These are phyloP conservation scores for Citeromyces hawaiiensis DNA, from an alignment of 1,139 yeast species.

Conservation along the genomic window DNA sequence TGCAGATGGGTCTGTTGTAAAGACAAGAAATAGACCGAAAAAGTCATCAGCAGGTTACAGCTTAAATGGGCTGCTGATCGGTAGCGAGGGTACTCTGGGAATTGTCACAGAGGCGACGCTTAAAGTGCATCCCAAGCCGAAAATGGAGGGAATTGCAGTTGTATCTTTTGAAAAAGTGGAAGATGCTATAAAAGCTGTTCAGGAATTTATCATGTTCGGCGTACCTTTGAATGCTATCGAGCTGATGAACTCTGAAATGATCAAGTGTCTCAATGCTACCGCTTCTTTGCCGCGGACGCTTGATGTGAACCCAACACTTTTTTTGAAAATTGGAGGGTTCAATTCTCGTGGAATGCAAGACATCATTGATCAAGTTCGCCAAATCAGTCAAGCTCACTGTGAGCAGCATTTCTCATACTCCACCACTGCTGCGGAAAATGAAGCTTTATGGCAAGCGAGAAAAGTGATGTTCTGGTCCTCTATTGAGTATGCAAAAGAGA, in stretches of 20 bases:
- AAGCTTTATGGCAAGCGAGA: constrained; percentile 51
- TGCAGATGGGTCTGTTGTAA: constrained; percentile 47
- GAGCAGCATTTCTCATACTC: constrained; percentile 35
- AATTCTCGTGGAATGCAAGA: constrained; percentile 27
- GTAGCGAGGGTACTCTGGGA: constrained; percentile 55
- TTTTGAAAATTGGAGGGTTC: constrained; percentile 53
- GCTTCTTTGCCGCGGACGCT: constrained; percentile 34
- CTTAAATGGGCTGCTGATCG: constrained; percentile 40
- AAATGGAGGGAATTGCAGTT: constrained; percentile 34
- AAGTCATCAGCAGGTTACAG: constrained; percentile 53
- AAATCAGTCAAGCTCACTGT: constrained; percentile 24
- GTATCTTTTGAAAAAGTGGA: constrained; percentile 34
- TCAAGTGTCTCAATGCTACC: constrained; percentile 32
- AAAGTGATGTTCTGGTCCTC: constrained; percentile 59
- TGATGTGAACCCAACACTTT: constrained; percentile 37
- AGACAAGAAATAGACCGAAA: constrained; percentile 41
- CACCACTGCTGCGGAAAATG: constrained; percentile 31
- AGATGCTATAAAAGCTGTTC: constrained; percentile 42
- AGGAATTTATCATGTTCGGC: constrained; percentile 31
- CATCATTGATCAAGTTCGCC: constrained; percentile 25
- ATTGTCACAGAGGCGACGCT: constrained; percentile 50
- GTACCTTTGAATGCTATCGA: constrained; percentile 45
- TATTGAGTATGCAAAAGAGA: constrained; percentile 37
- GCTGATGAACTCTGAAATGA: constrained; percentile 40
- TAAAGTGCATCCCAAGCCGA: constrained; percentile 33